phyloP scores from a whole-genome alignment of 495 filamentous ascomycete species.

The Pyrenula massariospora region DNA sequence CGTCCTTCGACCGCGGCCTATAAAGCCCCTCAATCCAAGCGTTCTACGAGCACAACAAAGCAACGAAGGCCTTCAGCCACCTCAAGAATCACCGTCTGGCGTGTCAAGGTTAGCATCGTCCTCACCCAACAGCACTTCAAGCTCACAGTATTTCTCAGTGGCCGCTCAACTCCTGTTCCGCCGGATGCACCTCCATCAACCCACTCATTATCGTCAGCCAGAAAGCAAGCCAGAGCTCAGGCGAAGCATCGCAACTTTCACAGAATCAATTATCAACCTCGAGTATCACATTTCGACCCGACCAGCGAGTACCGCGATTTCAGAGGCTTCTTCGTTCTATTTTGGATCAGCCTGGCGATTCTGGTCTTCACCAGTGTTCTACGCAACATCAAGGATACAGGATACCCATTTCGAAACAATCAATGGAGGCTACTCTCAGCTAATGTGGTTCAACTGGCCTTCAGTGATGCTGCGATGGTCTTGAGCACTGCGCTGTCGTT shows the following conservation, averaged over 20 bases:
- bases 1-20: constrained; percentile 24
- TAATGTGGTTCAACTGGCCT: constrained; percentile 74
- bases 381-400: constrained; percentile 89
- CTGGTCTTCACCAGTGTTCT: constrained; percentile 91
- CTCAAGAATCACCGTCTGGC: constrained; percentile 8
- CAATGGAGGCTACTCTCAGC: constrained; percentile 82
- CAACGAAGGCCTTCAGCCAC: constrained; percentile 12
- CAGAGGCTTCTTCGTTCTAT: constrained; percentile 91
- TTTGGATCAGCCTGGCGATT: constrained; percentile 93
- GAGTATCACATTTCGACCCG: constrained; percentile 93
- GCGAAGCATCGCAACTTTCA: constrained; percentile 80
- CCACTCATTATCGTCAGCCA: constrained; percentile 70
- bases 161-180: constrained; percentile 78
- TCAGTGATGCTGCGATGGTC: constrained; percentile 80
- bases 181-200: constrained; percentile 85
- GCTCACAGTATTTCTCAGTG: constrained; percentile 35
- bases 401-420: constrained; percentile 66
- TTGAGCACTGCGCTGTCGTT: constrained; percentile 57
- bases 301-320: constrained; percentile 87
- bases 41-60: constrained; percentile 17
- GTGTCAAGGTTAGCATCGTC: constrained; percentile 9
- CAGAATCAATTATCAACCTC: constrained; percentile 85
- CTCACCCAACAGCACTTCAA: background rate
- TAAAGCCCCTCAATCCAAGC: constrained; percentile 23
- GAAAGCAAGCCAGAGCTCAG: constrained; percentile 75